Conservation (phyloP, 139 green algal genomes). For the Coccomyxa sp. region DNA sequence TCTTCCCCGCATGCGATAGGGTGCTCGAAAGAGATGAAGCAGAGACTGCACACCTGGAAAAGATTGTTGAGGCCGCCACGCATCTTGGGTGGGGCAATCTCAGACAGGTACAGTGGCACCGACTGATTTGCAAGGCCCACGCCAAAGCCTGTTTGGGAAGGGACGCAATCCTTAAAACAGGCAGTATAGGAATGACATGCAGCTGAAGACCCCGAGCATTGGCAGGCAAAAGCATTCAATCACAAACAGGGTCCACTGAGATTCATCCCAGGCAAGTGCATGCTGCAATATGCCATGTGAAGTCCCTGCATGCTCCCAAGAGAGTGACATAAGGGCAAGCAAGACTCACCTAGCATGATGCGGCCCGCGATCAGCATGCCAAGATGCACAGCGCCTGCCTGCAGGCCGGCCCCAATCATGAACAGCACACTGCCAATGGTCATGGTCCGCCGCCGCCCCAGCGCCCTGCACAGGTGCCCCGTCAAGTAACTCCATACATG, state of each 20-base stretch:
- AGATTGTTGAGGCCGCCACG: conserved; percentile 46
- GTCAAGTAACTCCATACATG: not conserved
- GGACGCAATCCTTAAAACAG: no score
- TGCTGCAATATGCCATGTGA: no score
- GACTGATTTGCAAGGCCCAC: conserved; percentile 59
- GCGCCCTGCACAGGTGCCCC: not conserved
- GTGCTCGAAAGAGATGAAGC: not conserved
- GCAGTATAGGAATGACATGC: no score
- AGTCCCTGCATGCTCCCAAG: no score
- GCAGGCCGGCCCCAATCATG: conserved; percentile 9
- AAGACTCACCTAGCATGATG: conserved; percentile 37
- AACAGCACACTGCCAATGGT: conserved; percentile 6
- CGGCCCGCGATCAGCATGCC: conserved; percentile 60
- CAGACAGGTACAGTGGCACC: conserved; percentile 40
- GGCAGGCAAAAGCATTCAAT: no score
- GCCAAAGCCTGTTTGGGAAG: conserved; percentile 19
- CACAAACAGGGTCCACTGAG: no score
- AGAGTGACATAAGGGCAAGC: no score
- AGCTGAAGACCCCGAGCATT: no score
- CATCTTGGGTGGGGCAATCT: conserved; percentile 39
- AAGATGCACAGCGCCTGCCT: conserved; percentile 22
- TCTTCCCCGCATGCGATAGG: not conserved
- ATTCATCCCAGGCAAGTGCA: no score
- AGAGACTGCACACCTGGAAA: conserved; percentile 48
- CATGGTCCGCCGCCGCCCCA: conserved; percentile 15